Percentiles rank a stretch among this genome's conserved stretches.
Conservation (phyloP, 306 rosid species). For the Phaseolus lunatus region DNA sequence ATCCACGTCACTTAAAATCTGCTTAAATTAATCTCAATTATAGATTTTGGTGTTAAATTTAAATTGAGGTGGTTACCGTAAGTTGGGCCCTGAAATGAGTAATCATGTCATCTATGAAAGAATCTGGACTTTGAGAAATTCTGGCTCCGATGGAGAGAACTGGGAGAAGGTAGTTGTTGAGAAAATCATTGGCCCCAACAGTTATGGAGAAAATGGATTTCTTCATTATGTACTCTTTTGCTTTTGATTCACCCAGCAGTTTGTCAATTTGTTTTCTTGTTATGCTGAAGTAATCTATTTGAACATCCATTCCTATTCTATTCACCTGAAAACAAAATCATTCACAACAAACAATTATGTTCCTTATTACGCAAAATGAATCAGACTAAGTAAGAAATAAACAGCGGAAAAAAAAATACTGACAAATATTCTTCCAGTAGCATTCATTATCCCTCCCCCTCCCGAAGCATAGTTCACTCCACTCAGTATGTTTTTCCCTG, state of each 20-base stretch:
- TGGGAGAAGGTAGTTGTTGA: constrained; percentile 91
- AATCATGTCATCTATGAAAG: constrained; percentile 80
- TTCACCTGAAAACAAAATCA: constrained; percentile 65
- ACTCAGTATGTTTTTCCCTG: constrained; percentile 63
- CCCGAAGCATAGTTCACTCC: constrained; percentile 99
- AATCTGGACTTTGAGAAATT: constrained; percentile 78
- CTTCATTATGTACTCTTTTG: constrained; percentile 64
- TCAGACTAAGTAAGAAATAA: neutral
- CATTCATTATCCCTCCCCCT: constrained; percentile 91
- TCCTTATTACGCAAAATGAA: neutral
- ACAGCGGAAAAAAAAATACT: constrained; percentile 23
- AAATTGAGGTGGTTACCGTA: constrained; percentile 55
- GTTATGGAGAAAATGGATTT: constrained; percentile 80
- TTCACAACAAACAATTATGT: neutral
- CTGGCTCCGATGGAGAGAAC: constrained; percentile 86
- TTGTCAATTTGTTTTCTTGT: constrained; percentile 80
- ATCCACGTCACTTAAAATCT: neutral
- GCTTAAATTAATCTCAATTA: no score
- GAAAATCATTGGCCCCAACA: constrained; percentile 85
- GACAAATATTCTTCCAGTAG: constrained; percentile 98
- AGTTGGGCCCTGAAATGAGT: constrained; percentile 72
- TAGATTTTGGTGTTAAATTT: neutral
- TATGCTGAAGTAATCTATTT: constrained; percentile 78
- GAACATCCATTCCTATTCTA: constrained; percentile 88
- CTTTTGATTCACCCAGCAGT: constrained; percentile 68